These are phyloP conservation scores for Pythium dissotocum DNA, from an alignment of 352 stramenopile genomes.

Conservation along the genomic window DNA sequence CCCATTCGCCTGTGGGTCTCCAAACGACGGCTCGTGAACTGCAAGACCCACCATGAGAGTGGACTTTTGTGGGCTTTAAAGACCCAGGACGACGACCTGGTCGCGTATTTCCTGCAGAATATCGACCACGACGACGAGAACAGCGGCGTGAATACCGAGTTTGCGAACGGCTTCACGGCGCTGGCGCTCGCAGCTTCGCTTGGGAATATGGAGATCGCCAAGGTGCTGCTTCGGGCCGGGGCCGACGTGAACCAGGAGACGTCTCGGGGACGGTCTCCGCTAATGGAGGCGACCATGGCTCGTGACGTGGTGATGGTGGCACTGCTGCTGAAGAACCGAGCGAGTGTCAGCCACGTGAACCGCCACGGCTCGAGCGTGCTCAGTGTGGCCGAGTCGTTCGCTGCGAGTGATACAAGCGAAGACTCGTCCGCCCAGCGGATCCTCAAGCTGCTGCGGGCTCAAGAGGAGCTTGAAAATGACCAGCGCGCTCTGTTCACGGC, in stretches of 20 bases:
- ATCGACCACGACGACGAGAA: slow-evolving; percentile 30
- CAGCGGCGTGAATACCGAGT: slow-evolving; percentile 53
- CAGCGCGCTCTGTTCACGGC: slow-evolving; percentile 64
- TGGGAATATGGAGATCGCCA: slow-evolving; percentile 44
- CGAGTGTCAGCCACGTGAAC: slow-evolving; percentile 63
- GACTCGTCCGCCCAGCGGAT: slow-evolving; percentile 18
- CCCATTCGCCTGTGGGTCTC: slow-evolving; percentile 68
- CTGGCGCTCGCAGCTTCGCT: slow-evolving; percentile 53
- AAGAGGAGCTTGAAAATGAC: slow-evolving; percentile 46
- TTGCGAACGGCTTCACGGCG: slow-evolving; percentile 65
- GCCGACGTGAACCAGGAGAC: slow-evolving; percentile 74
- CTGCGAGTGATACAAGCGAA: background rate
- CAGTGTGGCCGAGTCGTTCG: slow-evolving; percentile 40
- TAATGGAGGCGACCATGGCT: slow-evolving; percentile 61
- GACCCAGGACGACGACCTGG: slow-evolving; percentile 56
- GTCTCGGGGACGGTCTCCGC: slow-evolving; percentile 57
- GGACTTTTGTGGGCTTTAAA: slow-evolving; percentile 68
- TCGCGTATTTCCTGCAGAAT: slow-evolving; percentile 59
- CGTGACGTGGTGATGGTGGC: slow-evolving; percentile 49
- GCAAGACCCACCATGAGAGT: slow-evolving; percentile 51
- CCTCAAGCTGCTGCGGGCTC: slow-evolving; percentile 44
- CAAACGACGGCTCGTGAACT: slow-evolving; percentile 40
- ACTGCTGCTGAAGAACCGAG: slow-evolving; percentile 62
- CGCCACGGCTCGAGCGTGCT: slow-evolving; percentile 55
- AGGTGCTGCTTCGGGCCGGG: slow-evolving; percentile 62